Evolutionary conservation across 805 yeast species (phyloP), one percentile per base, ranked within the genome.

Genomic region (Suhomyces xylopsoci): DNA sequence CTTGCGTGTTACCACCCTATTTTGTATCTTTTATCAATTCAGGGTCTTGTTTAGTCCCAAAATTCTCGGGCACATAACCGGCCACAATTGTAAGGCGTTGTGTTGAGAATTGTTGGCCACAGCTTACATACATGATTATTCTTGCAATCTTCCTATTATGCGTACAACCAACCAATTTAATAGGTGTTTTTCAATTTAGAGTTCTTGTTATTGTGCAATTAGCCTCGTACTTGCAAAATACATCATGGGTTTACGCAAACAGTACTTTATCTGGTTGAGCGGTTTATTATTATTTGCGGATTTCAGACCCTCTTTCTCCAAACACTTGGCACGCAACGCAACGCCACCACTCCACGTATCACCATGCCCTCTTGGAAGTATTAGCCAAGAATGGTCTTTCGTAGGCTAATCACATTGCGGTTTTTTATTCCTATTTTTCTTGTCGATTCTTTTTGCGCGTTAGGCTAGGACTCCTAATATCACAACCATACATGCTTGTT

Each of bases 201-300:
- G 20, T 38, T 10, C 24, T 38, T n/a, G 41, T 10, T 38, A 2
- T 38, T 19, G 19, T 17, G 42, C 22, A 9, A 9, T 36, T 36
- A 36, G 5, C 12, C 12, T 34, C 49, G 49, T 47, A 47, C 15
- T 47, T 47, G 49, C 43, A 47, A 22, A 47, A 47, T 47, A 47
- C 43, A 32, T 47, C 49, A 47, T 38, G 20, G 41, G 12, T 36
- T 36, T n/a, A 36, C 41, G 41, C 20, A 36, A 15, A 8, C 20
- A 36, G 41, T 15, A 17, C n/a, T 17, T 38, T 38, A 38, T 38
- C 42, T 38, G 14, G 14, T 17, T 17, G 14, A 38, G 17, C 19
- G 9, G 8, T 5, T 32, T 4, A 6, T 6, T 7, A 32, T n/a
- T 32, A 32, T 32, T 32, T 17, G 36, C 17, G 17, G 7, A 9